phyloP scores from a whole-genome alignment of 331 rosid genomes.

The Saraca asoca region DNA sequence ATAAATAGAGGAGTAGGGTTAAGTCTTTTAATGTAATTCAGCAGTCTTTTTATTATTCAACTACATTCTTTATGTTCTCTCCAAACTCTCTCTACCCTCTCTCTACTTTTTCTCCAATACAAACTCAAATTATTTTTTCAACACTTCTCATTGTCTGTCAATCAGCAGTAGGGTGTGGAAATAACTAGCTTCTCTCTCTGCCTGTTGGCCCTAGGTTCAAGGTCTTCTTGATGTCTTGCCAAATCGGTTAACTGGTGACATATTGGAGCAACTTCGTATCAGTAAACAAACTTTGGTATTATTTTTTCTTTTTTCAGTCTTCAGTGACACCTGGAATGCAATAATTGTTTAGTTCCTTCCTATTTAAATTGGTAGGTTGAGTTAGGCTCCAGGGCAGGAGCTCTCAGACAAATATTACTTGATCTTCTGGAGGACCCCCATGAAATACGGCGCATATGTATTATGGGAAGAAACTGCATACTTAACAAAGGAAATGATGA shows the following conservation, averaged over 20 bases:
- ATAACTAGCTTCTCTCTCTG: conserved; percentile 10
- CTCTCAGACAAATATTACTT: conserved; percentile 90
- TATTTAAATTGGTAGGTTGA: conserved; percentile 68
- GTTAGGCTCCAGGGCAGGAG: conserved; percentile 92
- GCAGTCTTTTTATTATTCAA: too few relatives aligned
- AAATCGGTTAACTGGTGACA: conserved; percentile 78
- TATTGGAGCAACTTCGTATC: conserved; percentile 92
- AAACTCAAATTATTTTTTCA: too few relatives aligned
- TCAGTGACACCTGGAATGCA: conserved; percentile 15
- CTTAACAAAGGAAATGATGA: conserved; percentile 53
- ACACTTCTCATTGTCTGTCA: conserved; percentile 13
- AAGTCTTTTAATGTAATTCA: too few relatives aligned
- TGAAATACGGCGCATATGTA: conserved; percentile 86
- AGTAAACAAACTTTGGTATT: conserved; percentile 98
- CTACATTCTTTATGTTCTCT: too few relatives aligned
- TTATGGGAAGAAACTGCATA: conserved; percentile 89
- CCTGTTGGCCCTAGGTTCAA: conserved; percentile 65
- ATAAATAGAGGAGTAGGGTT: too few relatives aligned
- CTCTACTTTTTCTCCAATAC: too few relatives aligned
- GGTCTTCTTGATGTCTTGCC: conserved; percentile 87
- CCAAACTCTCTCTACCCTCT: too few relatives aligned
- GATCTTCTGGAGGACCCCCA: conserved; percentile 93
- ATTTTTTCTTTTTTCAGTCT: conserved; percentile 15
- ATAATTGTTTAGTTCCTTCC: conserved; percentile 15
- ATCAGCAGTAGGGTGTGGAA: conserved; percentile 18